Evolutionary conservation across 495 filamentous ascomycete species (phyloP).

Genomic region (Elasticomyces elasticus): DNA sequence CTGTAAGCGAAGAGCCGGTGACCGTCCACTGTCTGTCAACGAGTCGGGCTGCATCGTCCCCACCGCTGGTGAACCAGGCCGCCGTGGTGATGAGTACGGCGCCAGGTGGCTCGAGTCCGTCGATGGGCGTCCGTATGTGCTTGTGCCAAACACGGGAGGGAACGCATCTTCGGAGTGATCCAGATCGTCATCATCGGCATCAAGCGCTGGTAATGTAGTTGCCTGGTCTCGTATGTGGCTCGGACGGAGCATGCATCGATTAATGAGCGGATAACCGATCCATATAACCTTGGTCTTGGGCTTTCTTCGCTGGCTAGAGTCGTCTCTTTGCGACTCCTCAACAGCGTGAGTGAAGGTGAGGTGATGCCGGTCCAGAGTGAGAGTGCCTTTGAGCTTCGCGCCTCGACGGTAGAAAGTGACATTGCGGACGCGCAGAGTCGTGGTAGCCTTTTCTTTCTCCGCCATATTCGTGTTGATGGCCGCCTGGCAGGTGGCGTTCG

Average conservation of each 20-base stretch:
- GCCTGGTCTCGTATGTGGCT: conserved; percentile 8
- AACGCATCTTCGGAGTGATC: conserved; percentile 10
- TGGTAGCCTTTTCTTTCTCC: neutral
- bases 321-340: neutral
- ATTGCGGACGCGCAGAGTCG: conserved; percentile 6
- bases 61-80: conserved; percentile 50
- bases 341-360: conserved; percentile 9
- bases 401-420: neutral
- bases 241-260: conserved; percentile 54
- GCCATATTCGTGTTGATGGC: neutral
- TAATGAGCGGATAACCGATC: conserved; percentile 90
- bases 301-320: neutral
- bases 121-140: conserved; percentile 19
- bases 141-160: conserved; percentile 25
- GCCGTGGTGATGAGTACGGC: conserved; percentile 17
- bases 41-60: neutral
- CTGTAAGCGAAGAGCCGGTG: conserved; percentile 77
- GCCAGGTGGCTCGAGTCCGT: conserved; percentile 16
- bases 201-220: neutral
- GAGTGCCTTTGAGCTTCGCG: neutral
- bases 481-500: neutral
- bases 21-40: conserved; percentile 39
- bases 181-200: neutral
- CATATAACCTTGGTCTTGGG: conserved; percentile 58
- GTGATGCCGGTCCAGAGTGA: conserved; percentile 4